Evolutionary conservation across 2,329 filamentous ascomycete species (phyloP).

Genomic region (Daldinia sp.): DNA sequence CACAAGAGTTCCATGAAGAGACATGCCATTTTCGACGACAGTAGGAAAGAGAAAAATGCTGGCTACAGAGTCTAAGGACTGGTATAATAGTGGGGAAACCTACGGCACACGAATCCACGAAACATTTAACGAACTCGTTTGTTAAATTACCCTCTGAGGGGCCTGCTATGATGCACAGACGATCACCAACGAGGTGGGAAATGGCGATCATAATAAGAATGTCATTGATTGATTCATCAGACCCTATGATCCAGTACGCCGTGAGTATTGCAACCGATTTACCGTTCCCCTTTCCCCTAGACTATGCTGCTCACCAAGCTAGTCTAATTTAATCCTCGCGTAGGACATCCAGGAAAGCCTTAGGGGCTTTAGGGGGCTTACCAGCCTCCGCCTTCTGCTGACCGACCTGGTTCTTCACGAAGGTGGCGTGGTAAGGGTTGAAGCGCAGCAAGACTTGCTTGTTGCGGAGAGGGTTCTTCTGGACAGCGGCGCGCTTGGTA

Average conservation of each 20-base stretch:
- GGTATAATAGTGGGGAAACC: background rate
- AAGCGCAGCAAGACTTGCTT: constrained; percentile 98
- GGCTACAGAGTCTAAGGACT: background rate
- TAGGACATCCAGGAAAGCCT: constrained; percentile 44
- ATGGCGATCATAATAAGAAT: constrained; percentile 43
- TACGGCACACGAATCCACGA: background rate
- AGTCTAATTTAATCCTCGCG: constrained; percentile 47
- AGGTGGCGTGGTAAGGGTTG: constrained; percentile 96
- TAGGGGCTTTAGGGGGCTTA: constrained; percentile 61
- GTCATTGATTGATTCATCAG: constrained; percentile 46
- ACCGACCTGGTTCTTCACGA: constrained; percentile 85
- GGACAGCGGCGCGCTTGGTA: constrained; percentile 89
- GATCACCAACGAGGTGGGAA: constrained; percentile 16
- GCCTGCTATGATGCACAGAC: background rate
- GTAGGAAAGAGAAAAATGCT: background rate
- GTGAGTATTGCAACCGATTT: constrained; percentile 42
- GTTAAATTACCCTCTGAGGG: background rate
- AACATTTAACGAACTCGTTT: background rate
- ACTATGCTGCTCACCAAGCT: constrained; percentile 50
- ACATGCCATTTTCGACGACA: background rate
- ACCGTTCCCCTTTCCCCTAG: constrained; percentile 35
- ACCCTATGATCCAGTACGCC: constrained; percentile 49
- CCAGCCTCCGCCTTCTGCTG: constrained; percentile 69
- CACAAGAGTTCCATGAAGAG: background rate
- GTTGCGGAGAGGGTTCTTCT: constrained; percentile 99